Evolutionary conservation across 2,329 filamentous ascomycete species (phyloP).

Genomic region (Colletotrichum tanaceti): DNA sequence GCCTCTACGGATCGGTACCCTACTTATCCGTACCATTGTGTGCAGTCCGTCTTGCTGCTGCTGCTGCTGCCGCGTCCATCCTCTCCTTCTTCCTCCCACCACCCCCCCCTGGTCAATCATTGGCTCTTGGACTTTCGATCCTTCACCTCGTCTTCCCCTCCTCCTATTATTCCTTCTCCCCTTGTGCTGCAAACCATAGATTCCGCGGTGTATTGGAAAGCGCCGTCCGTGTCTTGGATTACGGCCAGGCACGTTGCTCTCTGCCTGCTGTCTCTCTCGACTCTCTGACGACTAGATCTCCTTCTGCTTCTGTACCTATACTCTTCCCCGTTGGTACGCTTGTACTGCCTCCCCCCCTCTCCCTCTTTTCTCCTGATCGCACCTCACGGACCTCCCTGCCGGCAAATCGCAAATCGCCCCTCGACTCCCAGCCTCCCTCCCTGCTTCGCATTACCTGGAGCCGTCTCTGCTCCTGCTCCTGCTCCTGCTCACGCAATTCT

Average conservation of each 20-base stretch:
- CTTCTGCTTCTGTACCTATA: conserved; percentile 23
- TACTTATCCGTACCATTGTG: conserved; percentile 28
- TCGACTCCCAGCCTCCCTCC: conserved; percentile 35
- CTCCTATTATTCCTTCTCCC: conserved; percentile 5
- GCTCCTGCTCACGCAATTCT: conserved; percentile 19
- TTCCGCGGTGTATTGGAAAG: conserved; percentile 14
- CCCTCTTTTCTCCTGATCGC: conserved; percentile 17
- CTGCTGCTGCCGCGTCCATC: not conserved
- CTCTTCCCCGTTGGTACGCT: conserved; percentile 23
- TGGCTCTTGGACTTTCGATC: conserved; percentile 29
- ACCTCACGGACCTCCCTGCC: conserved; percentile 31
- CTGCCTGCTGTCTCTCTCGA: conserved; percentile 12
- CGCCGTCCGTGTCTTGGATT: not conserved
- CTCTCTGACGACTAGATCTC: conserved; percentile 21
- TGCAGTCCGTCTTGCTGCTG: conserved; percentile 7
- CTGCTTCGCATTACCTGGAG: conserved; percentile 8
- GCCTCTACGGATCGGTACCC: conserved; percentile 4
- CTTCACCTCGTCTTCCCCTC: conserved; percentile 14
- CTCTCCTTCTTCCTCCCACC: conserved; percentile 15
- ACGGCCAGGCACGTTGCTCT: conserved; percentile 13
- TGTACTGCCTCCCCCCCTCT: conserved; percentile 1
- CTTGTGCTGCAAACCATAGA: conserved; percentile 16
- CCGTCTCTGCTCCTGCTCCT: conserved; percentile 5
- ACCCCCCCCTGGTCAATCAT: conserved; percentile 25
- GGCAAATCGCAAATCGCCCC: conserved; percentile 8